Conservation (phyloP, 768 basidiomycete genomes). For the Tulasnella sp. region DNA sequence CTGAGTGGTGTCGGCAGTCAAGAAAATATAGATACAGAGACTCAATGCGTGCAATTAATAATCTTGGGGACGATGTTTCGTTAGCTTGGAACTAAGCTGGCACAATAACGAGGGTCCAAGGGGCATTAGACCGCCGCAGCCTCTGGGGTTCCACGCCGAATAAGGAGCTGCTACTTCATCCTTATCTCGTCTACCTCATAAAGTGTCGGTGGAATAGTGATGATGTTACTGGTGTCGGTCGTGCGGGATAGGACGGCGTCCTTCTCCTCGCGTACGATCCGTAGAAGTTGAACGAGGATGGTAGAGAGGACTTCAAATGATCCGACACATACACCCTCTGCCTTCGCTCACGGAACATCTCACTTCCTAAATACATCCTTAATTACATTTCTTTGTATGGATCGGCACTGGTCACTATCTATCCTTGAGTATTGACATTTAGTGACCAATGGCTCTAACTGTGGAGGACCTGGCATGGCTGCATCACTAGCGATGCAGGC, state of each 20-base stretch:
- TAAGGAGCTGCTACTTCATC: background rate
- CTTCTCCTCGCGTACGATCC: background rate
- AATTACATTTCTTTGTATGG: no score
- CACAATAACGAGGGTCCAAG: background rate
- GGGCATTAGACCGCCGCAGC: background rate
- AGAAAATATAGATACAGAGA: background rate
- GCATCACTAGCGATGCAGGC: no score
- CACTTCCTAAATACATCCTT: no score
- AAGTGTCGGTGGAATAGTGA: background rate
- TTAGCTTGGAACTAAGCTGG: background rate
- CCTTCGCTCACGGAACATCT: no score
- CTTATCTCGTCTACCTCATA: background rate
- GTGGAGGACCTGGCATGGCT: no score
- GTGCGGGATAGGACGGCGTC: background rate
- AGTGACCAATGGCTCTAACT: no score
- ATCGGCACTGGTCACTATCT: no score
- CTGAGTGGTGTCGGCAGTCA: background rate
- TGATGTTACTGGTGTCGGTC: background rate
- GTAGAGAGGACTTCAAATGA: no score
- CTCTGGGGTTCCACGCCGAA: background rate
- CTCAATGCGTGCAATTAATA: background rate
- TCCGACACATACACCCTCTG: no score
- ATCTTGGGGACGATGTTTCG: background rate
- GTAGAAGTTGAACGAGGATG: constrained; percentile 18
- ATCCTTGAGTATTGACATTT: no score